Evolutionary conservation across 768 basidiomycete genomes (phyloP).

Genomic region (Boletus fagicola): DNA sequence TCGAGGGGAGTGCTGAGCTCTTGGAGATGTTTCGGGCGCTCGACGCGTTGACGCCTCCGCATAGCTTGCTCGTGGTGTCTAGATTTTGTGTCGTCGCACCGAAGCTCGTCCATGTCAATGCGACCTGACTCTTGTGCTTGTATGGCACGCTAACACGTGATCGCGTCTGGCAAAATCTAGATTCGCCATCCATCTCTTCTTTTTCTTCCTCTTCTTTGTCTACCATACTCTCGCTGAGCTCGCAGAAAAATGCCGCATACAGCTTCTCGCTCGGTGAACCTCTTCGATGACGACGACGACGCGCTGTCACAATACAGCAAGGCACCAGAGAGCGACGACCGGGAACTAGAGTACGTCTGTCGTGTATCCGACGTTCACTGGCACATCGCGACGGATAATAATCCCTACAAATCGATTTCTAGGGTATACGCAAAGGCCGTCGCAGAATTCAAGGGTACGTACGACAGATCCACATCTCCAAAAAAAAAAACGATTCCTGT

Average conservation of each 20-base stretch:
- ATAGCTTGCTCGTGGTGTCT: slow-evolving; percentile 30
- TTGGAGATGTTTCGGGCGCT: slow-evolving; percentile 22
- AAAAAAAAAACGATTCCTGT: background rate
- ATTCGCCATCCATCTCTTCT: background rate
- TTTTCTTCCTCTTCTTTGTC: background rate
- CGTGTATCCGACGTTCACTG: background rate
- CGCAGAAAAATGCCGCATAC: slow-evolving; percentile 15
- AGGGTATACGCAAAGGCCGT: slow-evolving; percentile 33
- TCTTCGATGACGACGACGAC: slow-evolving; percentile 16
- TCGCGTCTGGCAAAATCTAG: background rate
- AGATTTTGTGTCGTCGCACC: slow-evolving; percentile 25
- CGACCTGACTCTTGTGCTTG: background rate
- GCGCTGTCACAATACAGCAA: slow-evolving; percentile 18
- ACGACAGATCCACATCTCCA: background rate
- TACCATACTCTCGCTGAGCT: background rate
- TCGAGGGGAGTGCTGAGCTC: slow-evolving; percentile 11
- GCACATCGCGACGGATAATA: background rate
- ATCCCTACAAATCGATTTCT: background rate
- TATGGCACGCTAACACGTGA: slow-evolving; percentile 20
- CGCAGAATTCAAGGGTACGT: slow-evolving; percentile 33
- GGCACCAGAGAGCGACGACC: slow-evolving; percentile 27
- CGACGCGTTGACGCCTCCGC: slow-evolving; percentile 30
- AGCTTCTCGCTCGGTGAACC: slow-evolving; percentile 7
- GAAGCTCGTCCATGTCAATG: background rate
- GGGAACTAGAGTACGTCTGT: slow-evolving; percentile 24